Conservation (phyloP, 768 basidiomycete species). For the Lyophyllum semitale region DNA sequence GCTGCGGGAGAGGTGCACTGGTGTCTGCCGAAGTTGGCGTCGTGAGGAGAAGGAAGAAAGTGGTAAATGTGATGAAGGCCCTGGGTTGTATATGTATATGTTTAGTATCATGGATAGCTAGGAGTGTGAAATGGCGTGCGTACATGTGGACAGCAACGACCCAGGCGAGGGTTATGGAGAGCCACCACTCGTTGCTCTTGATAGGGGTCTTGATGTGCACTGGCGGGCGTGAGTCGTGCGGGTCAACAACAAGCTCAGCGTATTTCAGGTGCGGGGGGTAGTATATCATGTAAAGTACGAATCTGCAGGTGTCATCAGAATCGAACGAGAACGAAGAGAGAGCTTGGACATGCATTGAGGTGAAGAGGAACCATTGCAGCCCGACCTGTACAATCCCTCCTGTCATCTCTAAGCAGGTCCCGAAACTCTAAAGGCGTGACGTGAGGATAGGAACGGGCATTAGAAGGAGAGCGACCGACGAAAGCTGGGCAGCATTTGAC, state of each 20-base stretch:
- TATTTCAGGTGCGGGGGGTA: constrained; percentile 88
- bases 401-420: constrained; percentile 75
- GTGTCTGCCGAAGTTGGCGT: constrained; percentile 38
- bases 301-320: constrained; percentile 43
- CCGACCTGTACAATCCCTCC: constrained; percentile 84
- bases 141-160: constrained; percentile 75
- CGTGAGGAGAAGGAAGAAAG: constrained; percentile 60
- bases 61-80: constrained; percentile 56
- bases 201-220: constrained; percentile 46
- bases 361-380: constrained; percentile 85
- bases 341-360: constrained; percentile 63
- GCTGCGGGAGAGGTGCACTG: constrained; percentile 35
- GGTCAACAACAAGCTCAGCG: constrained; percentile 35
- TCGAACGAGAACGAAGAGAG: neutral
- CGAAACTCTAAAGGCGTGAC: constrained; percentile 49
- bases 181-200: constrained; percentile 70
- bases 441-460: neutral
- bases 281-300: constrained; percentile 90
- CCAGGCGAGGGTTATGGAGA: constrained; percentile 75
- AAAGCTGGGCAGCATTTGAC: constrained; percentile 79
- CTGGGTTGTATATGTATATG: constrained; percentile 34
- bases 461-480: constrained; percentile 44
- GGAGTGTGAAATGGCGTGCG: constrained; percentile 23
- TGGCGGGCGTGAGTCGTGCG: constrained; percentile 42
- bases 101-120: neutral